A percentile compares a stretch with the other conserved stretches of the same genome.
Evolutionary conservation across 352 stramenopile genomes (phyloP).

Genomic region (Globisporangium ultimum): DNA sequence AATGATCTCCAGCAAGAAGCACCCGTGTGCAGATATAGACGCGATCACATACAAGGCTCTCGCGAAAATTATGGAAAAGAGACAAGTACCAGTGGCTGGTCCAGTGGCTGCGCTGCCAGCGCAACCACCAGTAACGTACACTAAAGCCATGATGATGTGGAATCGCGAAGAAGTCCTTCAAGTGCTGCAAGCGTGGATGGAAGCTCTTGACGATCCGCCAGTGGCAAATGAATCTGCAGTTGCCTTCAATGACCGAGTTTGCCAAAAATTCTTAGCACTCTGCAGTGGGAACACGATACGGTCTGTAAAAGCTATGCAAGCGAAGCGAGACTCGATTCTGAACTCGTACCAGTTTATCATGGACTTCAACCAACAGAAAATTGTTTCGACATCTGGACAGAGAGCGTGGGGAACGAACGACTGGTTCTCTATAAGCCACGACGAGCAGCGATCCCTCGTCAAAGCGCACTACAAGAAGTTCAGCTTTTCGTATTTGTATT

Average conservation of each 20-base stretch:
- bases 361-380: slow-evolving; percentile 10
- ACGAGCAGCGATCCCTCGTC: slow-evolving; percentile 12
- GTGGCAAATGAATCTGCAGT: slow-evolving; percentile 13
- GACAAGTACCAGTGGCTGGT: not conserved
- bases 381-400: not conserved
- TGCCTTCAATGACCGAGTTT: slow-evolving; percentile 15
- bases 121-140: slow-evolving; percentile 5
- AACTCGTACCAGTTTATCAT: slow-evolving; percentile 16
- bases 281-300: slow-evolving; percentile 3
- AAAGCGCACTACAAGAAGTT: slow-evolving; percentile 15
- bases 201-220: not conserved
- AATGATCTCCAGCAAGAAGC: not conserved
- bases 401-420: not conserved
- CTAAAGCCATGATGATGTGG: slow-evolving; percentile 13
- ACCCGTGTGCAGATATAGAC: slow-evolving; percentile 11
- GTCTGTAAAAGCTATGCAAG: slow-evolving; percentile 12
- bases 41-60: slow-evolving; percentile 6
- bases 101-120: not conserved
- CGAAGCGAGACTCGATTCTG: slow-evolving; percentile 14
- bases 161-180: slow-evolving; percentile 11
- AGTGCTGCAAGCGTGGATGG: slow-evolving; percentile 7
- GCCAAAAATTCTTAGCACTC: slow-evolving; percentile 13
- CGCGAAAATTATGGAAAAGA: slow-evolving; percentile 1
- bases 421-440: slow-evolving; percentile 9
- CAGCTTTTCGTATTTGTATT: slow-evolving; percentile 15